A percentile compares a stretch with the other conserved stretches of the same genome.
phyloP scores from a whole-genome alignment of 164 flowering plant species.

The Vitis rotundifolia region DNA sequence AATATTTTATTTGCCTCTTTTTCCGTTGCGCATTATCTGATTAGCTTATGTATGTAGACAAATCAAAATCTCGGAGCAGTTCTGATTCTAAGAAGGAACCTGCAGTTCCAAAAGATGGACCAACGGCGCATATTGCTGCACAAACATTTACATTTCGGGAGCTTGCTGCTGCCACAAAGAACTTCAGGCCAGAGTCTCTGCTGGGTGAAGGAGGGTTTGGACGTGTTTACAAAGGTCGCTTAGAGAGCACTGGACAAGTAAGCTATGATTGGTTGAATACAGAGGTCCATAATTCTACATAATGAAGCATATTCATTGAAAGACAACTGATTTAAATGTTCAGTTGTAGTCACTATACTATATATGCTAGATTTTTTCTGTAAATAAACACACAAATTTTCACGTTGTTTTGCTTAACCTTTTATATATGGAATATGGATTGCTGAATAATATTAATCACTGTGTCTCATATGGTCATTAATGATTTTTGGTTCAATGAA shows the following conservation, averaged over 20 bases:
- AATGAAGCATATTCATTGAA: neutral
- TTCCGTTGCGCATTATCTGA: neutral
- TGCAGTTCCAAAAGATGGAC: conserved; percentile 49
- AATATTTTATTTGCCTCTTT: neutral
- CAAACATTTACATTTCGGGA: conserved; percentile 83
- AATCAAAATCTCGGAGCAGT: conserved; percentile 52
- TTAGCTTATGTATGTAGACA: conserved; percentile 36
- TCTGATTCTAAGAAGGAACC: conserved; percentile 65
- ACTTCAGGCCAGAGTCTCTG: conserved; percentile 72
- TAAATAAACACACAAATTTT: too few species aligned
- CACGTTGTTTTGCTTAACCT: neutral
- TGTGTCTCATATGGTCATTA: neutral
- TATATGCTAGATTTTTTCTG: neutral
- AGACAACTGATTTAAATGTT: too few species aligned
- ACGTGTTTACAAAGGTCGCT: conserved; percentile 79
- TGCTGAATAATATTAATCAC: neutral
- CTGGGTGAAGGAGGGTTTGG: conserved; percentile 97
- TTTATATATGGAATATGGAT: too few species aligned
- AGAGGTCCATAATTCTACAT: neutral
- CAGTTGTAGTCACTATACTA: neutral
- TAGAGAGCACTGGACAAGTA: conserved; percentile 83
- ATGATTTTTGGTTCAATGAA: neutral
- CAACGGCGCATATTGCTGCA: conserved; percentile 71
- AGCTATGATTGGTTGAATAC: conserved; percentile 3
- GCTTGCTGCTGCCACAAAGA: conserved; percentile 82